Conservation (phyloP, 495 filamentous ascomycete genomes). For the Penicillium robsamsonii region DNA sequence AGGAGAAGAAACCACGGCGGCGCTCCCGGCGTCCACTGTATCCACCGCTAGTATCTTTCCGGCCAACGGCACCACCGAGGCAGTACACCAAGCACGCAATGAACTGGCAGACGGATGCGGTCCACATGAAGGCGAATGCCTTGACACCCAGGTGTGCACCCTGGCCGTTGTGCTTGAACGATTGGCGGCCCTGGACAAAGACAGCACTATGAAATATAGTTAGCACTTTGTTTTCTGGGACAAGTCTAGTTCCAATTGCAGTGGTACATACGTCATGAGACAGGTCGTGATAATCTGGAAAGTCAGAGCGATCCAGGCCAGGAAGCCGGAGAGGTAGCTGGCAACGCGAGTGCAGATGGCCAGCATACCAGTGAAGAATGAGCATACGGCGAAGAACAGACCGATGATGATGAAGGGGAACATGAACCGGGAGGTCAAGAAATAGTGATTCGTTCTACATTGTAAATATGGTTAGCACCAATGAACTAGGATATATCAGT, state of each 20-base stretch:
- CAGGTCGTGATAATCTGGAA: slow-evolving; percentile 62
- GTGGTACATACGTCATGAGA: slow-evolving; percentile 66
- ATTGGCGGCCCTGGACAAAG: slow-evolving; percentile 73
- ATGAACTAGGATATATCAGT: not conserved
- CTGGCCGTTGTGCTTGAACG: slow-evolving; percentile 59
- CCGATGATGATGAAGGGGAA: slow-evolving; percentile 71
- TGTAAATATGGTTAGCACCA: slow-evolving; percentile 7
- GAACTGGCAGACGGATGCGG: slow-evolving; percentile 64
- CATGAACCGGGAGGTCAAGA: slow-evolving; percentile 64
- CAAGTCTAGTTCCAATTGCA: not conserved
- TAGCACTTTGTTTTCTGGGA: slow-evolving; percentile 11
- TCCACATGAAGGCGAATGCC: slow-evolving; percentile 86
- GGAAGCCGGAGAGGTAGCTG: slow-evolving; percentile 56
- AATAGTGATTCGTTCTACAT: slow-evolving; percentile 56
- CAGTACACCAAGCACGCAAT: slow-evolving; percentile 73
- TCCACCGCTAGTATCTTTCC: slow-evolving; percentile 30
- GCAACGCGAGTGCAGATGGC: slow-evolving; percentile 61
- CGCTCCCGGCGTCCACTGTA: slow-evolving; percentile 44
- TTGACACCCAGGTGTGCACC: slow-evolving; percentile 63
- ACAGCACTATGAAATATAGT: slow-evolving; percentile 53
- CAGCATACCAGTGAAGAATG: slow-evolving; percentile 60
- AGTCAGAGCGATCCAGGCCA: slow-evolving; percentile 54
- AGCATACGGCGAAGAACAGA: slow-evolving; percentile 60
- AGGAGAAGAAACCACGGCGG: slow-evolving; percentile 45
- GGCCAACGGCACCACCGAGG: slow-evolving; percentile 41